Base-by-base conservation (phyloP, 1,284 basidiomycete genomes). In the Amylostereum areolatum region DNA sequence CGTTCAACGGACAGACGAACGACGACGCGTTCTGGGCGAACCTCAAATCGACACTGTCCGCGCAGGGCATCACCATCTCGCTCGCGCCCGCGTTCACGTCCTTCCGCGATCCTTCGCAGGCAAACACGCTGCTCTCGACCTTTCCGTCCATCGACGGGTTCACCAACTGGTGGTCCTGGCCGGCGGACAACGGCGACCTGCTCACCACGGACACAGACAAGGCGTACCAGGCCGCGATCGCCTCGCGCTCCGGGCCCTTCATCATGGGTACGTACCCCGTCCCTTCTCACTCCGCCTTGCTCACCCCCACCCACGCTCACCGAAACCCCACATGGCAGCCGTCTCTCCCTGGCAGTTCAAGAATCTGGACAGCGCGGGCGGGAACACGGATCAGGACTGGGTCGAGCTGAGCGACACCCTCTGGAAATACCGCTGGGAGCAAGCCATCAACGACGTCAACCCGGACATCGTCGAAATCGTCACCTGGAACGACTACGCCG, bases 81-180 rank as follows among this genome's bases (percentile, higher is more conserved):
- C 51, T 67, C 32, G 64, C 66, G 2, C 66, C 66, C 1, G 66
- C 64, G 3, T 66, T 67, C 49, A 65, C 59, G 25, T 58, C 47
- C 31, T 67, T 59, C 47, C 54, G 64, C 33, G 64, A 66, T 37
- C 63, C 63, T 2, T 43, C 46, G n/a, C 46, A 50, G 3, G 61
- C 65, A 5, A 50, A 50, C 34, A 40, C 48, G 35, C 40, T 67
- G 29, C 45, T 65, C n/a, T 56, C 51, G n/a, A 59, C 33, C 11
- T 68, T 64, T 48, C 51, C 66, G 6, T 61, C 60, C 25, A 61
- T 67, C 28, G 64, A 67, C 48, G 66, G 66, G 7, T 68, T 67
- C 53, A 64, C 67, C 51, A 67, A 68, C 43, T 68, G 66, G 66
- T 68, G 66, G 66, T 65, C 65, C 9, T 67, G 65, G 64, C 62